These are phyloP conservation scores for Yarrowia galli DNA, from an alignment of 1,139 yeast species.

Conservation along the genomic window DNA sequence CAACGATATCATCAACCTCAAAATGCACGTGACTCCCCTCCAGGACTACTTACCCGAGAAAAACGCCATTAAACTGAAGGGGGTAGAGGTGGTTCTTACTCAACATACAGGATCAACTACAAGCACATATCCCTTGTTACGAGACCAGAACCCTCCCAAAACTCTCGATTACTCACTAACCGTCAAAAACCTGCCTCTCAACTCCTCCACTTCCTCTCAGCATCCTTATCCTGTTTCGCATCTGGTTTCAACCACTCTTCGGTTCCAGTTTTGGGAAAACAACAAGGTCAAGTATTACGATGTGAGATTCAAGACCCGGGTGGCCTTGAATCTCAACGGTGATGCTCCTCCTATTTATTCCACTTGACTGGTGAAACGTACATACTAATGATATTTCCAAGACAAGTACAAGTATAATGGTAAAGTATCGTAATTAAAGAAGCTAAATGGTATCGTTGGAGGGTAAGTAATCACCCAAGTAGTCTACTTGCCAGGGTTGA, in stretches of 20 bases:
- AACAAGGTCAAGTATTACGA: slow-evolving; percentile 11
- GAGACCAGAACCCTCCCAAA: slow-evolving; percentile 13
- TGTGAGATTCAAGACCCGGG: slow-evolving; percentile 12
- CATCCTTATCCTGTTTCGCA: slow-evolving; percentile 27
- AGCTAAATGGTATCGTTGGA: slow-evolving; percentile 34
- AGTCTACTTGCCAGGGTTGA: not conserved
- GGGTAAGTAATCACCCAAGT: too few relatives aligned
- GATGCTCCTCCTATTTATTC: slow-evolving; percentile 25
- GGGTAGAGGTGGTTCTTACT: slow-evolving; percentile 3
- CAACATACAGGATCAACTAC: slow-evolving; percentile 3
- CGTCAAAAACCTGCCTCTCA: slow-evolving; percentile 7
- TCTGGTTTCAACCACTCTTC: not conserved
- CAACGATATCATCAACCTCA: slow-evolving; percentile 29
- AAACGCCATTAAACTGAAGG: slow-evolving; percentile 3
- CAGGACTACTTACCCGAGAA: slow-evolving; percentile 21
- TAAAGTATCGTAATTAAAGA: not conserved
- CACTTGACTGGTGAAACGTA: not conserved
- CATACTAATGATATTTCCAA: not conserved
- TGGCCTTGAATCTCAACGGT: slow-evolving; percentile 9
- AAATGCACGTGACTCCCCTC: slow-evolving; percentile 10
- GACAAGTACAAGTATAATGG: too few relatives aligned
- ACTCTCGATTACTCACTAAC: slow-evolving; percentile 8
- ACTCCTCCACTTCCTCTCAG: not conserved
- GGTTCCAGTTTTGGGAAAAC: slow-evolving; percentile 22
- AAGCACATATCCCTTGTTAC: not conserved